These are phyloP conservation scores for Quercus tomentella DNA, from an alignment of 331 rosid genomes.

Conservation along the genomic window DNA sequence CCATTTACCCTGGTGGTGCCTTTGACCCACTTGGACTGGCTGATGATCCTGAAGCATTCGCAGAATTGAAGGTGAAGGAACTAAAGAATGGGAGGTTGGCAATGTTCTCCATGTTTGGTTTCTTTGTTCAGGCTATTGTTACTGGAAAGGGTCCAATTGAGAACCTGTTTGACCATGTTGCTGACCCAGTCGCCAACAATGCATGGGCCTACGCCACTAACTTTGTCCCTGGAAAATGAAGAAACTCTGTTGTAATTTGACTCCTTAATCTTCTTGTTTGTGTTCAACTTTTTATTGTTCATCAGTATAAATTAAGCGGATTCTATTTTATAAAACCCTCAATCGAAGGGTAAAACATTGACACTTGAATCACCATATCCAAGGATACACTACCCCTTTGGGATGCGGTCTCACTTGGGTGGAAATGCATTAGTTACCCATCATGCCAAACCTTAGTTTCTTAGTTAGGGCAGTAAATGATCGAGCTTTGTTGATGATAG, in stretches of 20 bases:
- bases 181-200: constrained; percentile 90
- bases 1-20: constrained; percentile 88
- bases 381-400: no score
- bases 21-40: constrained; percentile 94
- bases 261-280: constrained; percentile 18
- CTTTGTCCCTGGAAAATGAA: constrained; percentile 86
- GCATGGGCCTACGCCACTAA: constrained; percentile 95
- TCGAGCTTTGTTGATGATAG: no score
- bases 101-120: constrained; percentile 88
- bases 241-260: constrained; percentile 19
- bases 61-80: constrained; percentile 90
- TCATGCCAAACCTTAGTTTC: no score
- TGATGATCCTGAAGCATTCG: constrained; percentile 91
- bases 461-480: no score
- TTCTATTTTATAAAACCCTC: no score
- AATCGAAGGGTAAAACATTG: no score
- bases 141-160: constrained; percentile 90
- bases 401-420: no score
- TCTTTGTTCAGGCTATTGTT: constrained; percentile 90
- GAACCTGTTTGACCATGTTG: constrained; percentile 77
- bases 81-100: constrained; percentile 84
- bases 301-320: constrained; percentile 11
- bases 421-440: no score
- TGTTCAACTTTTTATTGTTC: constrained; percentile 24
- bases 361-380: no score